Percentiles rank a stretch among this genome's conserved stretches.
Conservation (phyloP, 768 basidiomycete genomes). For the Tulasnella sp. region DNA sequence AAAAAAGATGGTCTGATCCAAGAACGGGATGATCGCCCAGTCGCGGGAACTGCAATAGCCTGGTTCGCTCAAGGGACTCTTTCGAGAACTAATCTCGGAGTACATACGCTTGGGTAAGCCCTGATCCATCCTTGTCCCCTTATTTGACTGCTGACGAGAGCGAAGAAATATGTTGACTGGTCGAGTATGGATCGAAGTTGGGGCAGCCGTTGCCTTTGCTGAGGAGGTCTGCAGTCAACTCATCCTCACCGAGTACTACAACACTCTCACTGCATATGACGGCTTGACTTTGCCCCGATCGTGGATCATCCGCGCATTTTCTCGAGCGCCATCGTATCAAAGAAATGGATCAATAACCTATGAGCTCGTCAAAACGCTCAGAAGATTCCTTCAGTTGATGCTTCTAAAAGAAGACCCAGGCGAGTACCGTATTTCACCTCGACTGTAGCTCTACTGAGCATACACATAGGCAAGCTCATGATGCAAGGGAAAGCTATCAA, state of each 20-base stretch:
- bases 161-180: neutral
- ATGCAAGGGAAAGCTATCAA: neutral
- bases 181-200: neutral
- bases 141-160: neutral
- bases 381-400: neutral
- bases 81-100: neutral
- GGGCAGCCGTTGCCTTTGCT: neutral
- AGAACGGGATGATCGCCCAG: neutral
- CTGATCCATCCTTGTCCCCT: neutral
- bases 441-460: neutral
- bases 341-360: neutral
- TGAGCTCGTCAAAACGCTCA: neutral
- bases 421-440: neutral
- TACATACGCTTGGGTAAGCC: neutral
- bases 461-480: neutral
- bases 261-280: neutral
- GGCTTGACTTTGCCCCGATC: neutral
- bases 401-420: neutral
- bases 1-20: neutral
- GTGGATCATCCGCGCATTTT: neutral
- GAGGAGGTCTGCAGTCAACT: constrained; percentile 2
- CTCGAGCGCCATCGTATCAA: neutral
- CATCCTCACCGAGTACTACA: neutral
- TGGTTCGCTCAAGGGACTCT: neutral
- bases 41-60: neutral